Percentiles rank a stretch among this genome's conserved stretches.
phyloP scores from a whole-genome alignment of 306 rosid species.

The Boehmeria nivea region DNA sequence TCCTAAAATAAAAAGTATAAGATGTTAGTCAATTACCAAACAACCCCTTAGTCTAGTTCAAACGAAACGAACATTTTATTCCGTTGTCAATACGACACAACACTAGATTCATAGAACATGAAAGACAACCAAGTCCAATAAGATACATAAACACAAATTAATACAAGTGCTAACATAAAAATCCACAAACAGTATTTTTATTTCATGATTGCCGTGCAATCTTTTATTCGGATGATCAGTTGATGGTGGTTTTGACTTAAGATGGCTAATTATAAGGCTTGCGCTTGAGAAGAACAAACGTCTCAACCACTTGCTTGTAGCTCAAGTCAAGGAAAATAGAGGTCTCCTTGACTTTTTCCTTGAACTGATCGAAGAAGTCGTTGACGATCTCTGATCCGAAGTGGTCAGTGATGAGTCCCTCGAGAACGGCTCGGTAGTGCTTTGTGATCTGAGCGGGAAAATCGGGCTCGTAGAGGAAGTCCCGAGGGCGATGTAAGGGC shows the following conservation, averaged over 20 bases:
- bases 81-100: no score
- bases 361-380: neutral
- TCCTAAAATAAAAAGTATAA: no score
- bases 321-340: conserved; percentile 1
- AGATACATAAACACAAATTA: no score
- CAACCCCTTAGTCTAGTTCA: no score
- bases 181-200: neutral
- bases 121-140: no score
- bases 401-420: conserved; percentile 2
- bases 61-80: no score
- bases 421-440: conserved; percentile 14
- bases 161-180: no score
- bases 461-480: neutral
- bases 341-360: conserved; percentile 1
- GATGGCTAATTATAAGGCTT: neutral
- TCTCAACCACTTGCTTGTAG: conserved; percentile 10
- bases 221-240: neutral
- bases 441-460: neutral
- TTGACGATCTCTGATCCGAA: conserved; percentile 5
- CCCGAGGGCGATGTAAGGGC: neutral
- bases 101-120: no score
- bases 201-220: neutral
- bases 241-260: neutral
- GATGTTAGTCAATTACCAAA: no score
- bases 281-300: conserved; percentile 14